Base-by-base conservation (phyloP, 2,329 filamentous ascomycete genomes). In the Pseudogymnoascus sp. region DNA sequence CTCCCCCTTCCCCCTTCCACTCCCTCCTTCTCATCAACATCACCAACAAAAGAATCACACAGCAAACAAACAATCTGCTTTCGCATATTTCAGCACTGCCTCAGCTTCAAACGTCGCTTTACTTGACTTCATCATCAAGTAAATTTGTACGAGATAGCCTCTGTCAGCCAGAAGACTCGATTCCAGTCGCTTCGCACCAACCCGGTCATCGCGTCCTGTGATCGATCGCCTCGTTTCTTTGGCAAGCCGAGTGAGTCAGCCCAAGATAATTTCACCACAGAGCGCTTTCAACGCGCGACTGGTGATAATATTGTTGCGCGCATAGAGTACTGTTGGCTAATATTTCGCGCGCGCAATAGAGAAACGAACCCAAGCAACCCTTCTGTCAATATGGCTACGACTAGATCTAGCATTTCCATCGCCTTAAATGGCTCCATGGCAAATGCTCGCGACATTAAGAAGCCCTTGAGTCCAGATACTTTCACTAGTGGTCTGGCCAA, bases 401-500 rank as follows among this genome's bases (percentile, higher is more conserved):
- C 84, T 84, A 80, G 82, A 81, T 78, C 82, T 81, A 63, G 55
- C 55, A 63, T 60, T 48, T 45, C 63, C 61, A 58, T 64, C 61
- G 63, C 65, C 63, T 64, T 61, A 36, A 52, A 58, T 63, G 58
- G 65, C 61, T 25, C 37, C 40, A 66, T 61, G 58, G 61, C 64
- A 36, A 59, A 36, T 45, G 67, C 67, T 68, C 83, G 83, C 82
- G 83, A 86, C 82, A 87, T 86, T 77, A 80, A 80, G 72, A 80
- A 80, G 80, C 77, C 80, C 77, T 73, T 74, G 74, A 72, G 76
- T 79, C 83, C 83, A 86, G 84, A 87, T 84, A 84, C 82, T 84
- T 87, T 87, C 75, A 78, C 83, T 87, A 84, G 77, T 86, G 84
- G 87, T 86, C 84, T 83, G 81, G 82, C 82, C 76, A 80, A 80